Evolutionary conservation across 805 yeast genomes (phyloP).

Genomic region (Lipomyces starkeyi): DNA sequence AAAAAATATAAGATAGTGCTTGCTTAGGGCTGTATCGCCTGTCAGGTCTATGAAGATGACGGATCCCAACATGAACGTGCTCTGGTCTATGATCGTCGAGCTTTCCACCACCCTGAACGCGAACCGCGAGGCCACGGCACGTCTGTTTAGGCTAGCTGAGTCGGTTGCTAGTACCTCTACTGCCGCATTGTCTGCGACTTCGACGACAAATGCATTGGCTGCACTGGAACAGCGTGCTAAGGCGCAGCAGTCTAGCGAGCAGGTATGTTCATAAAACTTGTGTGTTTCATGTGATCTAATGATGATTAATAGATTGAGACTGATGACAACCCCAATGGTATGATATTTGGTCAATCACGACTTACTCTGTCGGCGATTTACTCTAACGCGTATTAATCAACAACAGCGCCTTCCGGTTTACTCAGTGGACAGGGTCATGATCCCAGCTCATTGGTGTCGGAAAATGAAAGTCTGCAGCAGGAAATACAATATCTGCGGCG

Average conservation of each 20-base stretch:
- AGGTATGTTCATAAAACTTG: neutral
- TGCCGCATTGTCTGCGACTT: conserved; percentile 20
- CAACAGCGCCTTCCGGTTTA: neutral
- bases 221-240: conserved; percentile 16
- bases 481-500: conserved; percentile 15
- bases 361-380: neutral
- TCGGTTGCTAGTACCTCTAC: conserved; percentile 27
- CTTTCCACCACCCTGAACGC: conserved; percentile 27
- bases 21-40: neutral
- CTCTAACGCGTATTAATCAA: neutral
- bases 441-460: conserved; percentile 15
- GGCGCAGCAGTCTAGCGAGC: neutral
- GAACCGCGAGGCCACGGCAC: conserved; percentile 36
- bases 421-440: neutral
- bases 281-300: neutral
- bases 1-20: neutral
- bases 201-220: conserved; percentile 19
- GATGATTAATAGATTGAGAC: neutral
- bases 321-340: neutral
- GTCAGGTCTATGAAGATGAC: conserved; percentile 10
- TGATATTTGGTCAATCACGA: neutral
- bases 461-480: conserved; percentile 23
- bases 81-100: conserved; percentile 35
- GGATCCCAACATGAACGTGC: conserved; percentile 35
- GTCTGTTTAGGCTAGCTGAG: conserved; percentile 32